phyloP scores from a whole-genome alignment of 148 eudicot genomes.

The Persicaria tinctoria region DNA sequence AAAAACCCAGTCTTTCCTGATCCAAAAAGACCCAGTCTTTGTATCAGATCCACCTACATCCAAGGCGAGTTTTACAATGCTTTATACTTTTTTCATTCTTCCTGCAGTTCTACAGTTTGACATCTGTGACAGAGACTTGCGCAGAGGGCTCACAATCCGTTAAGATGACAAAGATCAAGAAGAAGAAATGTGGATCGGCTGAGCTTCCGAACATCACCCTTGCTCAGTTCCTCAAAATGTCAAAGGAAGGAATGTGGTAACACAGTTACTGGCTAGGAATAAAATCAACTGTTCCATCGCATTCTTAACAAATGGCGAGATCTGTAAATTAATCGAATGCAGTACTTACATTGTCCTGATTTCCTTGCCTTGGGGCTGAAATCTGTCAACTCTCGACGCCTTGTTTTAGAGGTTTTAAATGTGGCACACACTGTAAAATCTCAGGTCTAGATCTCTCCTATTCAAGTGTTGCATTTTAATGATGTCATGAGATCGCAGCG shows the following conservation, averaged over 20 bases:
- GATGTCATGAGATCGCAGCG: not conserved
- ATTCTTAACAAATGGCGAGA: not conserved
- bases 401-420: not conserved
- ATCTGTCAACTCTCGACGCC: not conserved
- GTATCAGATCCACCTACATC: not conserved
- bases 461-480: not conserved
- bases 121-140: slow-evolving; percentile 48
- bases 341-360: not conserved
- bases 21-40: too few relatives aligned
- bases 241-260: slow-evolving; percentile 79
- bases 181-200: slow-evolving; percentile 36
- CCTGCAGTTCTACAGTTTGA: slow-evolving; percentile 69
- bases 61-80: not conserved
- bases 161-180: slow-evolving; percentile 70
- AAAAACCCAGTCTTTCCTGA: not conserved
- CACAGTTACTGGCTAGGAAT: not conserved
- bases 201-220: slow-evolving; percentile 65
- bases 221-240: slow-evolving; percentile 70
- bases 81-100: not conserved
- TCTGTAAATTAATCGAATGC: slow-evolving; percentile 2
- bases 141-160: slow-evolving; percentile 30
- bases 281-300: not conserved
- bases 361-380: not conserved
- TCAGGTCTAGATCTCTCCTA: not conserved
- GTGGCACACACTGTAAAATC: not conserved